Conservation (phyloP, 2,329 filamentous ascomycete genomes). For the Pseudogymnoascus sp. region DNA sequence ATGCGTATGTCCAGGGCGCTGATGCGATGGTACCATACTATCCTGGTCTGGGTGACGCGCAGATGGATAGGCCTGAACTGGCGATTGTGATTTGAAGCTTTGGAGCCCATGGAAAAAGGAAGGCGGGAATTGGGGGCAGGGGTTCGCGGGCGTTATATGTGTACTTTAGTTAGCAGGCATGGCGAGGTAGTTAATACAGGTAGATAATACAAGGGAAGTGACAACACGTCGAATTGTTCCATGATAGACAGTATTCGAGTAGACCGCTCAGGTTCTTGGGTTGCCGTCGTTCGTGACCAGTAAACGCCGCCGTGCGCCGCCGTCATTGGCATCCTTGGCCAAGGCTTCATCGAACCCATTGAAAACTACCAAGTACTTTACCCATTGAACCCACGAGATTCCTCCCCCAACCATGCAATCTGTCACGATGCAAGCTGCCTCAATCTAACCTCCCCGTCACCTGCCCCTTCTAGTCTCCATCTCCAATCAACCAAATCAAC, state of each 20-base stretch:
- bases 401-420: background rate
- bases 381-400: background rate
- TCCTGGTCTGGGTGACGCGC: conserved; percentile 74
- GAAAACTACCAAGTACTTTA: background rate
- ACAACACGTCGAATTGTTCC: background rate
- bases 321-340: background rate
- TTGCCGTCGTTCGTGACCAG: background rate
- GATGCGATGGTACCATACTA: conserved; percentile 97
- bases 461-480: background rate
- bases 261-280: background rate
- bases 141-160: conserved; percentile 4
- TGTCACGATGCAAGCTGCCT: too few species aligned
- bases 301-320: background rate
- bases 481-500: background rate
- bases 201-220: conserved; percentile 5
- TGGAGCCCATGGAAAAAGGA: conserved; percentile 1
- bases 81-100: conserved; percentile 62
- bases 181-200: conserved; percentile 10
- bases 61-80: conserved; percentile 69
- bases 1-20: conserved; percentile 87
- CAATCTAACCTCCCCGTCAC: background rate
- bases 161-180: conserved; percentile 8
- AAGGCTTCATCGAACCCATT: background rate
- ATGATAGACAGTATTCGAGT: background rate
- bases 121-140: background rate